Conservation (phyloP, 1,284 basidiomycete species). For the Ganoderma sinense region DNA sequence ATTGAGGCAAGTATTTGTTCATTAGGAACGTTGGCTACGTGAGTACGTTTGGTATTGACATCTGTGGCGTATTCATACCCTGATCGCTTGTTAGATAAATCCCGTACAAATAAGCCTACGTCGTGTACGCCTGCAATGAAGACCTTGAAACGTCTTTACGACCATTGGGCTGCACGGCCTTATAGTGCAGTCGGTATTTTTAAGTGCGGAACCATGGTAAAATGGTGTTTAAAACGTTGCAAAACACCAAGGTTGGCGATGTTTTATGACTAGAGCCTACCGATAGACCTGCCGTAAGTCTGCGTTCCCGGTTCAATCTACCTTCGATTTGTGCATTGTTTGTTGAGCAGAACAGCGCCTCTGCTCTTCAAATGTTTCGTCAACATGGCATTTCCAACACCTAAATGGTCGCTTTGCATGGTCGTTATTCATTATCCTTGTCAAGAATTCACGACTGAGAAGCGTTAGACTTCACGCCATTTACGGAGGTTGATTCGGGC, state of each 20-base stretch:
- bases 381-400: neutral
- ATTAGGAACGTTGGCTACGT: neutral
- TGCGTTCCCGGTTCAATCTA: neutral
- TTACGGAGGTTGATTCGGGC: neutral
- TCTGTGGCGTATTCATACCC: neutral
- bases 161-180: neutral
- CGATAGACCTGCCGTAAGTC: neutral
- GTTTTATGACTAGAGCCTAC: neutral
- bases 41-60: neutral
- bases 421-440: neutral
- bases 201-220: neutral
- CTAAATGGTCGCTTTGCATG: neutral
- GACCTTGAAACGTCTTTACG: neutral
- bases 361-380: neutral
- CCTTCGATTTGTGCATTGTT: too few species aligned
- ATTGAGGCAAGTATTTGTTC: slow-evolving; percentile 8
- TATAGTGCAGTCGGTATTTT: neutral
- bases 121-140: neutral
- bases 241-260: too few species aligned
- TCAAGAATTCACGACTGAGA: neutral
- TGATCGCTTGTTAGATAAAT: neutral
- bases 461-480: neutral
- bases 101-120: neutral
- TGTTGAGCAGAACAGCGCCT: too few species aligned
- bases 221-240: too few species aligned